Conservation (phyloP, 2,329 filamentous ascomycete genomes). For the Cordyceps tenuipes region DNA sequence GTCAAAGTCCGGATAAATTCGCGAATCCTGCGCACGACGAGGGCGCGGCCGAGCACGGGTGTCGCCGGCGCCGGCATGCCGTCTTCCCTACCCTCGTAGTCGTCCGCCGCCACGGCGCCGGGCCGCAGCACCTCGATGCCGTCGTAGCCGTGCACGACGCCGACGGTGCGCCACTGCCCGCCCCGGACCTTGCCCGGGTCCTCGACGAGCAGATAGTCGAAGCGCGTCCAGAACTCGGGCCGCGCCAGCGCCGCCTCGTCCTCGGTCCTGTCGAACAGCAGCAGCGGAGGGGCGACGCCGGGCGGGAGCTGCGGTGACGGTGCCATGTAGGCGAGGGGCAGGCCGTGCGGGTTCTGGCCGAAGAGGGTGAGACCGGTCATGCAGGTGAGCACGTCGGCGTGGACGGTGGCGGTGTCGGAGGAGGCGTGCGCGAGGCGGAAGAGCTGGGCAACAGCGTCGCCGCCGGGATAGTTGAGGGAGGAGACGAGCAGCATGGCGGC, state of each 20-base stretch:
- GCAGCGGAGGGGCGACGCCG: slow-evolving; percentile 14
- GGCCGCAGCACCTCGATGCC: slow-evolving; percentile 52
- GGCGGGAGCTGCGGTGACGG: slow-evolving; percentile 7
- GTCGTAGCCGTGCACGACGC: slow-evolving; percentile 47
- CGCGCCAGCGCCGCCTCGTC: slow-evolving; percentile 33
- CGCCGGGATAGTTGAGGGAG: slow-evolving; percentile 88
- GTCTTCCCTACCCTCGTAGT: slow-evolving; percentile 6
- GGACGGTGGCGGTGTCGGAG: slow-evolving; percentile 34
- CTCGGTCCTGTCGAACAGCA: slow-evolving; percentile 56
- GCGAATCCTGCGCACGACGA: slow-evolving; percentile 30
- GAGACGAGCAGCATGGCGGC: slow-evolving; percentile 66
- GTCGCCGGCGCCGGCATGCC: slow-evolving; percentile 12
- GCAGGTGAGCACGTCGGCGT: slow-evolving; percentile 59
- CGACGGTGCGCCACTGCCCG: slow-evolving; percentile 47
- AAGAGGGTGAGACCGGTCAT: slow-evolving; percentile 66
- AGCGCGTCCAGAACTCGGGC: slow-evolving; percentile 51
- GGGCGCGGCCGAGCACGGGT: slow-evolving; percentile 38
- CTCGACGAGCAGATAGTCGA: slow-evolving; percentile 56
- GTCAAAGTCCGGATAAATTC: slow-evolving; percentile 36
- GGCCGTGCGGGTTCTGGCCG: slow-evolving; percentile 37
- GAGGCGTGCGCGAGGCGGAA: slow-evolving; percentile 25
- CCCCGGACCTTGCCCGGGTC: slow-evolving; percentile 38
- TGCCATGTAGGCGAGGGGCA: slow-evolving; percentile 25
- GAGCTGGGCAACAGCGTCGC: slow-evolving; percentile 59
- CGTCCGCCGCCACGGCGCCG: slow-evolving; percentile 18